Percentiles rank a stretch among this genome's conserved stretches.
Conservation (phyloP, 306 rosid genomes). For the Trifolium repens region DNA sequence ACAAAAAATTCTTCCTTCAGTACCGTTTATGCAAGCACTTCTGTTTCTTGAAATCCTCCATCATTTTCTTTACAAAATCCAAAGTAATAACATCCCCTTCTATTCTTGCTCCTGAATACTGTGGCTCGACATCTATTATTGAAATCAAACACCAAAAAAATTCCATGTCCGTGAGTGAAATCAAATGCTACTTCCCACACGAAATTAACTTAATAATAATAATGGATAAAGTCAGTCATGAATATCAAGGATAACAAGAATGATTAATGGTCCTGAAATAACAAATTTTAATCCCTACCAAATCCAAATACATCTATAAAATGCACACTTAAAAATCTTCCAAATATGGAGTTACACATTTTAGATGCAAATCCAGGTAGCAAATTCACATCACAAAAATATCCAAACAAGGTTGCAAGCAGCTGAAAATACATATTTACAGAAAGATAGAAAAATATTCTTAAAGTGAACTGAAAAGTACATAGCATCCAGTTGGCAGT, state of each 20-base stretch:
- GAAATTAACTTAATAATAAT: constrained; percentile 14
- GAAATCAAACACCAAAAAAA: constrained; percentile 43
- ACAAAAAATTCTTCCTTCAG: constrained; percentile 37
- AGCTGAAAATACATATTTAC: constrained; percentile 9
- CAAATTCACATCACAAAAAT: constrained; percentile 14
- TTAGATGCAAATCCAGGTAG: constrained; percentile 34
- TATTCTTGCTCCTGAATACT: constrained; percentile 90
- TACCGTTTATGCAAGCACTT: constrained; percentile 91
- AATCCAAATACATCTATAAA: constrained; percentile 22
- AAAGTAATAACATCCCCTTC: constrained; percentile 88
- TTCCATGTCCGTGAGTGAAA: constrained; percentile 40
- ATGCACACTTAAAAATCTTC: constrained; percentile 16
- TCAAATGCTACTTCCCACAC: constrained; percentile 17
- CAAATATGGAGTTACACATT: constrained; percentile 13
- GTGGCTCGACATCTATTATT: constrained; percentile 87
- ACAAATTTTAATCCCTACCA: background rate
- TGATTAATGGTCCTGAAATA: background rate
- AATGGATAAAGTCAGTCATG: background rate
- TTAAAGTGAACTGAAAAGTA: background rate
- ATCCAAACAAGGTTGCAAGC: constrained; percentile 32
- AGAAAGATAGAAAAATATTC: background rate
- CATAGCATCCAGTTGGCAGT: constrained; percentile 1
- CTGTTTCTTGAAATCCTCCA: constrained; percentile 95
- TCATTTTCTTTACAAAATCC: constrained; percentile 95
- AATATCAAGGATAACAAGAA: constrained; percentile 19